Conservation (phyloP, 371 early-diverging fungal genomes). For the Mucor plumbeus region DNA sequence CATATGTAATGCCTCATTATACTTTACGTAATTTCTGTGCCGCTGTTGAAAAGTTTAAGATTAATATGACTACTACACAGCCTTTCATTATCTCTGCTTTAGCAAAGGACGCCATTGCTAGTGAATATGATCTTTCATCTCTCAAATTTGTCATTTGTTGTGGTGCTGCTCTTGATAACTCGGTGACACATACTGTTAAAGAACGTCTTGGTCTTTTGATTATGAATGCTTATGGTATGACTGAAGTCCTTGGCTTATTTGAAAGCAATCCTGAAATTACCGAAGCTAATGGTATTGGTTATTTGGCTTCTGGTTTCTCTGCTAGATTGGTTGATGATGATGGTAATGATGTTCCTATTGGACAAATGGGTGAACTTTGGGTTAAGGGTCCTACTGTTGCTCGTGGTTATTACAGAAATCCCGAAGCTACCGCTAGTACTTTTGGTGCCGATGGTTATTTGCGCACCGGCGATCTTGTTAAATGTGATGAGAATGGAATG, state of each 20-base stretch:
- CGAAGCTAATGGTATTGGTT: slow-evolving; percentile 37
- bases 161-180: slow-evolving; percentile 77
- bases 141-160: slow-evolving; percentile 60
- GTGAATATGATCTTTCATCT: slow-evolving; percentile 63
- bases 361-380: slow-evolving; percentile 68
- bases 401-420: slow-evolving; percentile 63
- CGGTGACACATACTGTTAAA: slow-evolving; percentile 43
- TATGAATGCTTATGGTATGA: slow-evolving; percentile 71
- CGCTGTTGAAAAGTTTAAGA: slow-evolving; percentile 61
- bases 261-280: slow-evolving; percentile 26
- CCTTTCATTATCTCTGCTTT: slow-evolving; percentile 64
- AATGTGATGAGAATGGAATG: slow-evolving; percentile 54
- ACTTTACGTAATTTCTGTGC: slow-evolving; percentile 56
- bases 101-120: slow-evolving; percentile 58
- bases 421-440: slow-evolving; percentile 60
- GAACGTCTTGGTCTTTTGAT: slow-evolving; percentile 49
- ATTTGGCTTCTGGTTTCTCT: slow-evolving; percentile 58
- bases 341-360: slow-evolving; percentile 42
- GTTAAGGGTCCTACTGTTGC: slow-evolving; percentile 59
- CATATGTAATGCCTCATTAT: slow-evolving; percentile 60
- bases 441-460: slow-evolving; percentile 74
- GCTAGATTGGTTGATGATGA: slow-evolving; percentile 64
- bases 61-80: slow-evolving; percentile 64
- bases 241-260: slow-evolving; percentile 43
- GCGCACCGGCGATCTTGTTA: slow-evolving; percentile 80